Evolutionary conservation across 805 yeast species (phyloP).

Genomic region (Crinitomyces ghanaensis): DNA sequence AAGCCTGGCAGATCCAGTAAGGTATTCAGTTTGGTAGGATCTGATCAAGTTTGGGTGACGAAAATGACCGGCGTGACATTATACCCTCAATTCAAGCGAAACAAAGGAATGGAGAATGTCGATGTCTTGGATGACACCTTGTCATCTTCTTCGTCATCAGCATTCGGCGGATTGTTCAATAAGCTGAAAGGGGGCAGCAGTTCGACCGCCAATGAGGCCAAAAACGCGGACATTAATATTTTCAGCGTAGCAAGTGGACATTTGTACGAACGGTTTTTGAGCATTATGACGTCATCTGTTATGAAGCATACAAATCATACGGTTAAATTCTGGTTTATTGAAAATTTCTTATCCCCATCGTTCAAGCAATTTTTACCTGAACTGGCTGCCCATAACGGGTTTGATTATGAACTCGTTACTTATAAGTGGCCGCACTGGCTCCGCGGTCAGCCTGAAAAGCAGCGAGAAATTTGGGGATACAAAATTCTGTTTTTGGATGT

Average conservation of each 20-base stretch:
- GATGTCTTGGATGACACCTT: slow-evolving; percentile 13
- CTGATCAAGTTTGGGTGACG: slow-evolving; percentile 22
- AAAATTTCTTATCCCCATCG: slow-evolving; percentile 64
- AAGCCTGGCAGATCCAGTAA: slow-evolving; percentile 33
- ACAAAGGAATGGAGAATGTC: slow-evolving; percentile 29
- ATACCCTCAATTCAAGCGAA: slow-evolving; percentile 35
- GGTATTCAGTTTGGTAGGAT: too few species aligned
- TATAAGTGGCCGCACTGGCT: slow-evolving; percentile 94
- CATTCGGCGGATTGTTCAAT: slow-evolving; percentile 10
- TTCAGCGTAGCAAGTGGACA: slow-evolving; percentile 80
- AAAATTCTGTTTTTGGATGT: slow-evolving; percentile 81
- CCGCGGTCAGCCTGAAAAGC: slow-evolving; percentile 63
- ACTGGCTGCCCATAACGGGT: slow-evolving; percentile 46
- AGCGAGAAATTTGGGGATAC: slow-evolving; percentile 77
- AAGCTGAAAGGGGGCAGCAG: slow-evolving; percentile 5
- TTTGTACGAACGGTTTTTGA: slow-evolving; percentile 57
- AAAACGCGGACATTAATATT: slow-evolving; percentile 58
- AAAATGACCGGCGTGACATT: slow-evolving; percentile 37
- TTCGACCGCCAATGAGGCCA: slow-evolving; percentile 6
- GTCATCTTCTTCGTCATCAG: too few species aligned
- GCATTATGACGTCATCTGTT: slow-evolving; percentile 75
- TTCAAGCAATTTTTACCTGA: slow-evolving; percentile 50
- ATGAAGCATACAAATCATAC: slow-evolving; percentile 50
- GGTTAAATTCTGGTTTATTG: slow-evolving; percentile 79
- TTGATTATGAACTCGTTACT: slow-evolving; percentile 65